A percentile compares a stretch with the other conserved stretches of the same genome.
phyloP scores from a whole-genome alignment of 208 protist species.

The Crithidia acanthocephali region DNA sequence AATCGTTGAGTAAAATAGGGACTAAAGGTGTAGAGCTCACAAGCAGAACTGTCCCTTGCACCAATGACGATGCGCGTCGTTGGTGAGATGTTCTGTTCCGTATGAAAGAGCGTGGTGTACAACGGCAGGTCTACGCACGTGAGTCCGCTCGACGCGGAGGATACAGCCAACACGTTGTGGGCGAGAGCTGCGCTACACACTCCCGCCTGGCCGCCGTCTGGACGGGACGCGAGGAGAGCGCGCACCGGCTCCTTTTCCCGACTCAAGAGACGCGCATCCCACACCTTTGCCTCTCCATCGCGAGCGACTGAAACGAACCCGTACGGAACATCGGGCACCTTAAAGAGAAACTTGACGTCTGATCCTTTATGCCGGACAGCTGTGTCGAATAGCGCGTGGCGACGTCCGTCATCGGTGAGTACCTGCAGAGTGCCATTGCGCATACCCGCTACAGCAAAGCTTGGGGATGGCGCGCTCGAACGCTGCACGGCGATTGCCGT shows the following conservation, averaged over 20 bases:
- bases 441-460: constrained; percentile 39
- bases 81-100: constrained; percentile 21
- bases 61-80: constrained; percentile 19
- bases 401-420: constrained; percentile 10
- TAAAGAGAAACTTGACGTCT: constrained; percentile 41
- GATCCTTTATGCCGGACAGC: constrained; percentile 37
- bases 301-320: constrained; percentile 63
- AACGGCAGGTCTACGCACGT: constrained; percentile 36
- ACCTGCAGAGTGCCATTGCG: constrained; percentile 62
- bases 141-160: constrained; percentile 26
- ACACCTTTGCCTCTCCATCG: constrained; percentile 59
- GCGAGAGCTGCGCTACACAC: constrained; percentile 18
- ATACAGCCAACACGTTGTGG: constrained; percentile 15
- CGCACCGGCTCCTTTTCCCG: constrained; percentile 38
- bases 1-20: constrained; percentile 26
- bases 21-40: constrained; percentile 28
- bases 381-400: constrained; percentile 29
- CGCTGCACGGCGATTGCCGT: constrained; percentile 19
- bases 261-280: constrained; percentile 63
- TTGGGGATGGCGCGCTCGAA: constrained; percentile 7
- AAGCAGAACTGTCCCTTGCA: constrained; percentile 8
- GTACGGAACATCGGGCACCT: constrained; percentile 33
- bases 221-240: constrained; percentile 24
- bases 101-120: constrained; percentile 27
- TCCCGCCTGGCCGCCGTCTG: constrained; percentile 26